Base-by-base conservation (phyloP, 495 filamentous ascomycete species). In the Xanthoparmelia taractica region DNA sequence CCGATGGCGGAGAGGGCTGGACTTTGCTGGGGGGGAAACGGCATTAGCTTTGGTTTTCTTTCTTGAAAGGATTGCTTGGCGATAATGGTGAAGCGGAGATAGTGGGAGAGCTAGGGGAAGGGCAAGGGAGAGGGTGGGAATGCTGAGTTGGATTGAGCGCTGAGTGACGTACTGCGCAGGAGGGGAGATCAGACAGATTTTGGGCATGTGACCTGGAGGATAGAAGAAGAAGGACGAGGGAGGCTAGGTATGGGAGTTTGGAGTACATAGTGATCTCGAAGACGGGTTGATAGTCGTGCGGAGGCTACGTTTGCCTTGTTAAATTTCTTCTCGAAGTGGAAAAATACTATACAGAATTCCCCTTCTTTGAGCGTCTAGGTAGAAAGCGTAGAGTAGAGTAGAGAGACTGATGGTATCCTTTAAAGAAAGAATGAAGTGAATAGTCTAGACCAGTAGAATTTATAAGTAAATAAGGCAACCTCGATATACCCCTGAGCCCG, bases 1-100 rank as follows among this genome's bases (percentile, higher is more conserved):
- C 55, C 55, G 29, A 57, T 57, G 5, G 33, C 37, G 55, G 55
- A 57, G 7, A 57, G 55, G 33, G 55, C 55, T 18, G 55, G 55
- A 57, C 33, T 40, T 57, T 57, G 55, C 55, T 57, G 55, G n/a
- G 45, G 10, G 10, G 10, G 45, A 45, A n/a, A 1, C n/a, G 45
- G 45, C 27, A 15, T 48, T 48, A 48, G 45, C 45, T 48, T 48
- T 5, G 45, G 25, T 8, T n/a, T 8, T n/a, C n/a, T 4, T 48
- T 15, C 23, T 27, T 12, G 45, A 27, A 27, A 48, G 45, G 45
- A 48, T 48, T n/a, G 45, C 23, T 48, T 48, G 25, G 23, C 23
- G 45, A 48, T n/a, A 48, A n/a, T 25, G 45, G 8, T 15, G 45
- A 15, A 10, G 1, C 23, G 23, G 11, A 5, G 34, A 36, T 36